Conservation (phyloP, 768 basidiomycete genomes). For the Termitomyces sp. region DNA sequence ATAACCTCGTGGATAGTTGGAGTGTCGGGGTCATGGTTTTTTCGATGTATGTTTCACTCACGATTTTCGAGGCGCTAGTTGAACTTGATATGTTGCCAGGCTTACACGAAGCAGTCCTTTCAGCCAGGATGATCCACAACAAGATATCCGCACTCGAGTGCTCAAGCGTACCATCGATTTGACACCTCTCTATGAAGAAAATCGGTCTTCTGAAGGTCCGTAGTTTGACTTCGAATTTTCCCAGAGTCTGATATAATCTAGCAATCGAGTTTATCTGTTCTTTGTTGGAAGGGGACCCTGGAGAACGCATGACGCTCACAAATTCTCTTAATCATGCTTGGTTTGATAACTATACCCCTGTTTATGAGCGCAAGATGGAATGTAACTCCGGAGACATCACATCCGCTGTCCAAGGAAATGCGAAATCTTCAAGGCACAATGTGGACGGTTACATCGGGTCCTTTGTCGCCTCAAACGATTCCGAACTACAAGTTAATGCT, state of each 20-base stretch:
- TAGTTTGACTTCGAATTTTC: neutral
- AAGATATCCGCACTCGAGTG: constrained; percentile 55
- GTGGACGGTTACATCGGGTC: constrained; percentile 21
- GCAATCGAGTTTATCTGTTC: constrained; percentile 61
- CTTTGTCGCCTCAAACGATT: neutral
- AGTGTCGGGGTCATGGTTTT: constrained; percentile 93
- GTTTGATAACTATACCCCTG: constrained; percentile 40
- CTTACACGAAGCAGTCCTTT: constrained; percentile 74
- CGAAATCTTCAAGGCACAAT: constrained; percentile 14
- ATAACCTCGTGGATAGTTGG: constrained; percentile 91
- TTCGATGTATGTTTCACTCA: constrained; percentile 51
- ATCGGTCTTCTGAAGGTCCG: constrained; percentile 40
- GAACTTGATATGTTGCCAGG: constrained; percentile 32
- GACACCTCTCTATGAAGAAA: constrained; percentile 29
- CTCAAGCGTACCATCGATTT: constrained; percentile 57
- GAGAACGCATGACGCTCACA: constrained; percentile 60
- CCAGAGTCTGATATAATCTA: neutral
- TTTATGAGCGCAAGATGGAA: constrained; percentile 10
- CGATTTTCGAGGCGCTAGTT: neutral
- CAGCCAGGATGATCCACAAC: constrained; percentile 54
- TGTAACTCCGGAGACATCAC: neutral
- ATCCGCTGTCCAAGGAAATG: neutral
- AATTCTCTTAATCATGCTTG: constrained; percentile 72
- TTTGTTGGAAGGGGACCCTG: constrained; percentile 62
- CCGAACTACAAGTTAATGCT: neutral